Conservation (phyloP, 2,329 filamentous ascomycete species). For the Arthroderma sp. region DNA sequence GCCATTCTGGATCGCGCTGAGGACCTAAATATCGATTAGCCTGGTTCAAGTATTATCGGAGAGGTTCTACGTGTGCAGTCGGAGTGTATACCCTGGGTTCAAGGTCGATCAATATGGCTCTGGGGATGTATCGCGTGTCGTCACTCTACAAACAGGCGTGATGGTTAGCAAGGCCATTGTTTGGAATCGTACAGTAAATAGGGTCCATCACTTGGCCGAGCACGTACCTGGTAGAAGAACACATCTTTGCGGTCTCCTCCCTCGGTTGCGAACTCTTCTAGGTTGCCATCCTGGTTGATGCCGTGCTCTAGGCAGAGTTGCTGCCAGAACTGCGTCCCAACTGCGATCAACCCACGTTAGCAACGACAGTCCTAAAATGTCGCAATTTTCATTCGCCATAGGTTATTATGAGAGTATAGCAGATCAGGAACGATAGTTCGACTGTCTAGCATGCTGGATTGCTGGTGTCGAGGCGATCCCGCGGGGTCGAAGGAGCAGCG, state of each 20-base stretch:
- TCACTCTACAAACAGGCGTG: conserved; percentile 58
- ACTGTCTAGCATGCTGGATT: background rate
- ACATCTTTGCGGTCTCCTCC: conserved; percentile 97
- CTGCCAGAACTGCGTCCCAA: conserved; percentile 98
- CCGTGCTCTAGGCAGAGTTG: conserved; percentile 96
- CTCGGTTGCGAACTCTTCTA: conserved; percentile 95
- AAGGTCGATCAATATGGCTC: conserved; percentile 87
- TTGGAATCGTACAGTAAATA: background rate
- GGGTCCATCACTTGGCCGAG: background rate
- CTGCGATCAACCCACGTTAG: conserved; percentile 35
- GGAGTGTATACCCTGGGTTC: conserved; percentile 61
- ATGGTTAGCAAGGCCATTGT: background rate
- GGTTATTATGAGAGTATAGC: background rate
- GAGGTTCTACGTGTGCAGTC: too few species aligned
- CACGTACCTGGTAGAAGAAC: conserved; percentile 72
- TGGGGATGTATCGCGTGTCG: conserved; percentile 94
- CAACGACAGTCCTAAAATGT: background rate
- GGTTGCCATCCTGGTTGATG: conserved; percentile 91
- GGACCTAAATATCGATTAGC: conserved; percentile 43
- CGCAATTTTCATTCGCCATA: background rate
- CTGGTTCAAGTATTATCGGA: background rate
- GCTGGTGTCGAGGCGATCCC: background rate
- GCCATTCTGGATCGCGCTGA: conserved; percentile 83
- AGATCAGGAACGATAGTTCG: background rate
- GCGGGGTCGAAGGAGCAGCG: background rate